Evolutionary conservation across 2,329 filamentous ascomycete species (phyloP).

Genomic region (Trichoderma sp.): DNA sequence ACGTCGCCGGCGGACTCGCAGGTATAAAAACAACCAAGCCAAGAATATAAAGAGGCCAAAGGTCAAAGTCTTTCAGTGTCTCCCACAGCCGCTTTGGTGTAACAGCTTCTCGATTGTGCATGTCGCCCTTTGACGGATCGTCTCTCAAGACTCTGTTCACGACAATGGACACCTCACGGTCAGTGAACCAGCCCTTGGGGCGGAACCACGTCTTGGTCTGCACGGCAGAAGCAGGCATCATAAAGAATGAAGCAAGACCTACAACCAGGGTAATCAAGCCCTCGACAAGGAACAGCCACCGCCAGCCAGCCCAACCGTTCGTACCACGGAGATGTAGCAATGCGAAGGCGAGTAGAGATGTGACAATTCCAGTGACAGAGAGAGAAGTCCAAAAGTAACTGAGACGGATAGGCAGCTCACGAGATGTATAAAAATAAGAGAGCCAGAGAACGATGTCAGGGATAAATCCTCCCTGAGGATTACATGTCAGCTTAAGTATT

Average conservation of each 20-base stretch:
- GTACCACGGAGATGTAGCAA: slow-evolving; percentile 1
- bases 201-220: slow-evolving; percentile 14
- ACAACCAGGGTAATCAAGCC: slow-evolving; percentile 1
- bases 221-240: slow-evolving; percentile 5
- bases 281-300: slow-evolving; percentile 8
- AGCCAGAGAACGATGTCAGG: slow-evolving; percentile 13
- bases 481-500: background rate
- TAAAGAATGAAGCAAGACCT: slow-evolving; percentile 6
- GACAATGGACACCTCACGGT: slow-evolving; percentile 5
- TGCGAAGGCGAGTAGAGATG: background rate
- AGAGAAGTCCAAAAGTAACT: slow-evolving; percentile 13
- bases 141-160: slow-evolving; percentile 7
- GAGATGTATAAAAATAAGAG: slow-evolving; percentile 3
- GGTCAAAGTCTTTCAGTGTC: slow-evolving; percentile 7
- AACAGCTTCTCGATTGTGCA: slow-evolving; percentile 10
- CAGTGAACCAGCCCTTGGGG: slow-evolving; percentile 7
- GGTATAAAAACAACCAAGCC: slow-evolving; percentile 1
- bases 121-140: slow-evolving; percentile 7
- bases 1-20: background rate
- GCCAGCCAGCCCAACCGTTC: slow-evolving; percentile 5
- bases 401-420: slow-evolving; percentile 2
- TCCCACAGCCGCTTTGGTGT: slow-evolving; percentile 1
- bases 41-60: slow-evolving; percentile 11
- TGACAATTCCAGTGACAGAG: background rate
- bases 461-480: slow-evolving; percentile 2